Conservation (phyloP, 2,329 filamentous ascomycete genomes). For the Drechslera avenae region DNA sequence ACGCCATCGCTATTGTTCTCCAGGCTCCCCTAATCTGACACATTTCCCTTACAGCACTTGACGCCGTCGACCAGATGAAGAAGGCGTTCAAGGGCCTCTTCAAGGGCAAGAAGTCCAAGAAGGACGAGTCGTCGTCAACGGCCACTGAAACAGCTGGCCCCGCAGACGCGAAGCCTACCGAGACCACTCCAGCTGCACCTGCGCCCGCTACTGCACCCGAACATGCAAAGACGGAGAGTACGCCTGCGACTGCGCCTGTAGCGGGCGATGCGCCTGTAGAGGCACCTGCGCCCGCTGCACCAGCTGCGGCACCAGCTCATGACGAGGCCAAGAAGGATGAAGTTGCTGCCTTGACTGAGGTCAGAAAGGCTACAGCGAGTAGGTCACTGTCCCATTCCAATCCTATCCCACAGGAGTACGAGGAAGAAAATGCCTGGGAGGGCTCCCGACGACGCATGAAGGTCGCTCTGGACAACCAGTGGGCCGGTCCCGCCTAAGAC, state of each 20-base stretch:
- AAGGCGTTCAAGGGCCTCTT: slow-evolving; percentile 48
- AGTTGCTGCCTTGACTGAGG: slow-evolving; percentile 35
- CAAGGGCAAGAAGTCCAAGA: slow-evolving; percentile 42
- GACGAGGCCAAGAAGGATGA: slow-evolving; percentile 35
- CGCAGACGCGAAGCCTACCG: slow-evolving; percentile 37
- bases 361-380: slow-evolving; percentile 45
- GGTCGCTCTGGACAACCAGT: slow-evolving; percentile 21
- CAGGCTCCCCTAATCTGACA: slow-evolving; percentile 13
- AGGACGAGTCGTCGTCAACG: slow-evolving; percentile 33
- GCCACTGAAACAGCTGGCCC: slow-evolving; percentile 33
- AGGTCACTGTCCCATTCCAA: slow-evolving; percentile 30
- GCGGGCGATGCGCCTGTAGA: slow-evolving; percentile 2
- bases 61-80: slow-evolving; percentile 46
- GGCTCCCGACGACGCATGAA: slow-evolving; percentile 32
- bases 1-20: not conserved
- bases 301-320: slow-evolving; percentile 23
- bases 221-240: slow-evolving; percentile 15
- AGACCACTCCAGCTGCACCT: slow-evolving; percentile 42
- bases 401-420: slow-evolving; percentile 8
- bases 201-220: slow-evolving; percentile 34
- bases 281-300: slow-evolving; percentile 25
- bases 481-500: slow-evolving; percentile 11
- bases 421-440: slow-evolving; percentile 16
- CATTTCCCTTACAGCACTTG: slow-evolving; percentile 34
- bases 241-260: slow-evolving; percentile 6